Evolutionary conservation across 2,329 filamentous ascomycete genomes (phyloP), one percentile per base, ranked within the genome.

Genomic region (Tympanopsis confertula): DNA sequence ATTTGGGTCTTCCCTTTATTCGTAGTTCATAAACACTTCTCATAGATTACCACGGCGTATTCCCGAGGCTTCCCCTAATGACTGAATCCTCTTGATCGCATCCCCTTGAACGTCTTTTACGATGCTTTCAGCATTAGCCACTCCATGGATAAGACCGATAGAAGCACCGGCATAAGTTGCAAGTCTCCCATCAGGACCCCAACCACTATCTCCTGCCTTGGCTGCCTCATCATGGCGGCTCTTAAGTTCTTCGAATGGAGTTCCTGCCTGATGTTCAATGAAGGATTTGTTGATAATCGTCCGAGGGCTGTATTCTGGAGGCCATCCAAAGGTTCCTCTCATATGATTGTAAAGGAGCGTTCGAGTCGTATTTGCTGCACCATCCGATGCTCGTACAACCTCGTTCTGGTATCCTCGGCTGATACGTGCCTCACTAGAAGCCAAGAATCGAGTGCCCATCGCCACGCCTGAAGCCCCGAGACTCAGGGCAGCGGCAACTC

Each of bases 361-460:
- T n/a, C 62, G 55, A 1, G 56, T 52, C 5, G 63, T 67, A 10
- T 42, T 51, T 10, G 39, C 45, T 1, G 54, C 63, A 5, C 63
- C 63, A 24, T 66, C 61, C 1, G 44, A 42, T 0, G 63, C 61
- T 1, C 56, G 51, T 1, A 67, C 41, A 0, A 66, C 52, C 37
- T 63, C 63, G n/a, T 58, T 44, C 37, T 61, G 62, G 35, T 66
- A 66, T 1, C 58, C 61, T 39, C 50, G 52, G 36, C 44, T 50
- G 24, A 66, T 57, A 5, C 59, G 55, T 1, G 62, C 51, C 44
- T 67, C 62, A 0, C 40, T 47, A 1, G 58, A 47, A 0, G 74
- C 74, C 1, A 83, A 63, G 40, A 81, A 77, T 5, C 76, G 63
- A 1, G 79, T 83, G 0, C 80, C 80, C 61, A 84, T 64, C 0